Base-by-base conservation (phyloP, 78 protist species). In the Cavenderia fasciculata region DNA sequence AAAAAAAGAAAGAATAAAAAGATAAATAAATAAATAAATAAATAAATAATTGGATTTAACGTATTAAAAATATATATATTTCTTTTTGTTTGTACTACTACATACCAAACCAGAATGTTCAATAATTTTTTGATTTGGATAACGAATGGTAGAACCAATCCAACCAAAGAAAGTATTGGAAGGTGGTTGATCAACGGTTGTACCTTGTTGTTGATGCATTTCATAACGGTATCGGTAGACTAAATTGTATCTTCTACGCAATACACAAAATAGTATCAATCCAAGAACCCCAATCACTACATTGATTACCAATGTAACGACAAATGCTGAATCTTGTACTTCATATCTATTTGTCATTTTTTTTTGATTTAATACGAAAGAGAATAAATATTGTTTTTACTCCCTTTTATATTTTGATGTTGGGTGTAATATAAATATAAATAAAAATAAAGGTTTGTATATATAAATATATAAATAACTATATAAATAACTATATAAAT, bases 91-190 rank as follows among this genome's bases (percentile, higher is more conserved):
- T 46, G 5, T 6, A 49, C 14, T 40, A 75, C 23, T 36, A 65
- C 68, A 27, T 78, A 78, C 87, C 43, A 78, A 65, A 33, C 87
- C 87, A 16, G 87, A 23, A 51, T 47, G n/a, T 38, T 62, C 47
- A 31, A 62, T 65, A 27, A 78, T 65, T 52, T 54, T 78, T 21
- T 78, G 47, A 38, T 63, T 68, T 47, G 31, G 21, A 65, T 78
- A 78, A 19, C 40, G 62, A 1, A 78, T 23, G 10, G 87, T 78
- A 25, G 69, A 70, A 1, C 41, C 18, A 16, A 78, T 52, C 87
- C 87, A 78, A 11, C 41, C 29, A 65, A 78, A 78, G 40, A 47
- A 65, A 1, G 63, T 38, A 51, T 47, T 27, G 0, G 36, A 29
- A 46, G 87, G 75, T 0, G 46, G 25, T 12, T n/a, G 23, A n/a